Conservation (phyloP, 495 filamentous ascomycete species). For the Talaromyces trachyspermus region DNA sequence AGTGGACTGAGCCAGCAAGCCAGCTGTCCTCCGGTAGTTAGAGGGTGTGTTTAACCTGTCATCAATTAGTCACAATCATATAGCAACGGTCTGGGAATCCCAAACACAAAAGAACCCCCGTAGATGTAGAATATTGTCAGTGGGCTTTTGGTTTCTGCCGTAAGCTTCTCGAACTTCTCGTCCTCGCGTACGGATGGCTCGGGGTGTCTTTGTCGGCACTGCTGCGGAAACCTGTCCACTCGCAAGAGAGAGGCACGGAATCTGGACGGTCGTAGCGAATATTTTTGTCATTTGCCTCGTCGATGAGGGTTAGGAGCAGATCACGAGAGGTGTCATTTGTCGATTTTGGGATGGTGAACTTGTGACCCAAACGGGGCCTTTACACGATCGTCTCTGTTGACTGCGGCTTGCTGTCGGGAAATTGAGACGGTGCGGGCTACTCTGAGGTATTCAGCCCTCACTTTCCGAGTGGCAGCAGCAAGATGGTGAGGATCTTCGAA, state of each 20-base stretch:
- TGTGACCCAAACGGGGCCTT: slow-evolving; percentile 11
- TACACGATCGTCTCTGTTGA: neutral
- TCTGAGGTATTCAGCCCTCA: neutral
- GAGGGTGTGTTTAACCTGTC: slow-evolving; percentile 5
- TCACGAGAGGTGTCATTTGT: neutral
- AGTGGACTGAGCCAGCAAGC: slow-evolving; percentile 2
- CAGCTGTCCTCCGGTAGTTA: slow-evolving; percentile 5
- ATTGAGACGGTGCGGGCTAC: neutral
- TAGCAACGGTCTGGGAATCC: neutral
- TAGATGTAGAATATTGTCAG: slow-evolving; percentile 10
- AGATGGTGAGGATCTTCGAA: neutral
- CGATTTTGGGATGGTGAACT: neutral
- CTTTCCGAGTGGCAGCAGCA: neutral
- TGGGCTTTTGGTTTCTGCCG: slow-evolving; percentile 5
- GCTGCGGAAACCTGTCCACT: slow-evolving; percentile 11
- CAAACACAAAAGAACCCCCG: slow-evolving; percentile 10
- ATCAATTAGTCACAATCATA: neutral
- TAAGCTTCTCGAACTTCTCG: slow-evolving; percentile 7
- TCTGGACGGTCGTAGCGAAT: neutral
- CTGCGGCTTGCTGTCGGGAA: neutral
- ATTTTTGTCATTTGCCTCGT: slow-evolving; percentile 2
- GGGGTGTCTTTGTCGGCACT: neutral
- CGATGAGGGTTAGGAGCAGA: neutral
- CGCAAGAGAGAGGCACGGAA: neutral
- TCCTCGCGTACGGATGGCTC: neutral